Percentiles rank a stretch among this genome's conserved stretches.
These are phyloP conservation scores for Rhytidiadelphus loreus DNA, from an alignment of 225 moss, liverwort and hornwort species.

Conservation along the genomic window DNA sequence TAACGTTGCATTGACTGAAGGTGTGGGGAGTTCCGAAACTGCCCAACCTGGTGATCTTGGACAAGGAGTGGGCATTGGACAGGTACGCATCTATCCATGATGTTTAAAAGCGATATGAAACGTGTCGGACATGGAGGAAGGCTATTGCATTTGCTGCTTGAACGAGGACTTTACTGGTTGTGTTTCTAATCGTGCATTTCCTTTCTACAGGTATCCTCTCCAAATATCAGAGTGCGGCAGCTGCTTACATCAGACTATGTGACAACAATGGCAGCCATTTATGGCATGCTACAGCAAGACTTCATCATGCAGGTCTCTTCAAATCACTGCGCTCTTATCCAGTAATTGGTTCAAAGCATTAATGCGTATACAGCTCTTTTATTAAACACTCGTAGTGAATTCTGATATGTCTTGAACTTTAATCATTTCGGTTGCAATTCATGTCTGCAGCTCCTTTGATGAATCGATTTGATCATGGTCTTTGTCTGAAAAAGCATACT, in stretches of 20 bases:
- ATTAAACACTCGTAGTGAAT: neutral
- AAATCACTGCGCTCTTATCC: neutral
- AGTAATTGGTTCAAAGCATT: neutral
- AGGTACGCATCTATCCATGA: neutral
- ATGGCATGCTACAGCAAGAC: slow-evolving; percentile 64
- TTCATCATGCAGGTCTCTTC: slow-evolving; percentile 61
- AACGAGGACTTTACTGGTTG: neutral
- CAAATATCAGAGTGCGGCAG: slow-evolving; percentile 6
- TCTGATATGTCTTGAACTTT: neutral
- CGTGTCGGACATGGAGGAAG: neutral
- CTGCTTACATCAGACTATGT: slow-evolving; percentile 50
- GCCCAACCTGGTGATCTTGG: neutral
- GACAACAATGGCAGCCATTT: slow-evolving; percentile 57
- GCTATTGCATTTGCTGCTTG: neutral
- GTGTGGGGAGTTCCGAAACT: slow-evolving; percentile 1
- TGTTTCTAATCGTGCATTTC: neutral
- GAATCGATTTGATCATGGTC: neutral
- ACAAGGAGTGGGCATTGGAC: slow-evolving; percentile 1
- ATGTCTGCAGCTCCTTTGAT: neutral
- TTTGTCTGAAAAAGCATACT: neutral
- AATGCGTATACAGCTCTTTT: neutral
- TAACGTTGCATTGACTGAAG: slow-evolving; percentile 10
- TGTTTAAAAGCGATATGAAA: neutral
- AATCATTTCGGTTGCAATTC: neutral
- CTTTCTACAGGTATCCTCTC: neutral